phyloP scores from a whole-genome alignment of 345 rosid genomes.

The Erucastrum elatum region DNA sequence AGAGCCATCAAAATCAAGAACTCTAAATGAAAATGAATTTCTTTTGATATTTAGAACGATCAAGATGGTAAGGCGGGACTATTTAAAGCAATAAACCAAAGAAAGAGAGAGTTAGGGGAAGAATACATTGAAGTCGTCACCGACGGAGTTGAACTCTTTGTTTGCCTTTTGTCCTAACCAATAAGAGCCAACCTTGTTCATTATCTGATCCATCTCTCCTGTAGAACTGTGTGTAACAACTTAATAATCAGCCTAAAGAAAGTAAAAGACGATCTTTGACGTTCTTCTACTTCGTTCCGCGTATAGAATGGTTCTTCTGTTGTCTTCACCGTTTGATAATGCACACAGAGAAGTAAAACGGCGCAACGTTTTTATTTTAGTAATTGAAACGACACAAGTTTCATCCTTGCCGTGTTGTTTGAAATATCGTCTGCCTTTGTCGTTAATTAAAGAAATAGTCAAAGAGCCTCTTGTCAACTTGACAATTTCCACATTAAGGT shows the following conservation, averaged over 20 bases:
- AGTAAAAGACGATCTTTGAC: slow-evolving; percentile 14
- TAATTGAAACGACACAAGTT: slow-evolving; percentile 13
- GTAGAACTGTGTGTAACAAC: neutral
- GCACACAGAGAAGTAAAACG: neutral
- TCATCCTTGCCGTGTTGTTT: neutral
- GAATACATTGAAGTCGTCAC: slow-evolving; percentile 74
- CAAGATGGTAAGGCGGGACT: neutral
- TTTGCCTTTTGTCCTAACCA: slow-evolving; percentile 73
- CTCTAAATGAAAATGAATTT: slow-evolving; percentile 5
- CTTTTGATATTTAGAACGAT: neutral
- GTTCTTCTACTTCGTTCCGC: slow-evolving; percentile 14
- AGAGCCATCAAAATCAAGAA: neutral
- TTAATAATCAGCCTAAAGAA: neutral
- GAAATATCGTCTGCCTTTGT: neutral
- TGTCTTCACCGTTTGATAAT: neutral
- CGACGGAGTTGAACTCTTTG: slow-evolving; percentile 84
- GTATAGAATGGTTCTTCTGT: neutral
- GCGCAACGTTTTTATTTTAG: neutral
- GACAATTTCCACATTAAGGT: neutral
- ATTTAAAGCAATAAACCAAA: slow-evolving; percentile 3
- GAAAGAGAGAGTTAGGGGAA: neutral
- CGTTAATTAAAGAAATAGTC: neutral
- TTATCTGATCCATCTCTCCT: slow-evolving; percentile 73
- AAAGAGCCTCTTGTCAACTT: slow-evolving; percentile 7
- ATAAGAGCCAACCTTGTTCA: slow-evolving; percentile 88